Base-by-base conservation (phyloP, 2,329 filamentous ascomycete genomes). In the Aphanoascus verrucosus region DNA sequence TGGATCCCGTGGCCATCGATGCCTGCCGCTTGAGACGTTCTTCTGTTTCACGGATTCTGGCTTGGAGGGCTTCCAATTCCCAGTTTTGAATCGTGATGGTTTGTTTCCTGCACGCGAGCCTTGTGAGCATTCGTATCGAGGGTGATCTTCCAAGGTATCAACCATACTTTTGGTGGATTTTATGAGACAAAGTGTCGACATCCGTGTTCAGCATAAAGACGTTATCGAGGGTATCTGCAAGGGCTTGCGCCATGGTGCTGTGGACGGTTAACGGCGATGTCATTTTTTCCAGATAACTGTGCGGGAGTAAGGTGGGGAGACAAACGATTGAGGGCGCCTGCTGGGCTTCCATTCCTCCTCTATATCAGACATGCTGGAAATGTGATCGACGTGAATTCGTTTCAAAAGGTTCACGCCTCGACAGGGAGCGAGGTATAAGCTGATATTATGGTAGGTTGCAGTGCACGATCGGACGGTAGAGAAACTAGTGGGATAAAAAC, bases 131-230 rank as follows among this genome's bases (percentile, higher is more conserved):
- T 4, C 7, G 23, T 28, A 28, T 28, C 23, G 23, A 28, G 7
- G 3, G 23, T 28, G 23, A 28, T 28, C 23, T 28, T n/a, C n/a
- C 23, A 28, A 28, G 23, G 23, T 28, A 28, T 28, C 23, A 28
- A 32, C 51, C 83, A 65, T 75, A 96, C 90, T 90, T 91, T 69
- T 88, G 80, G 66, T 88, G 80, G 56, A 95, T 81, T 60, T 85
- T 81, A 67, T 84, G 77, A 64, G 86, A 81, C 35, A 94, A 77
- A 57, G 85, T 79, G 64, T 84, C 81, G 55, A 93, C 69, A 61
- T 84, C 84, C 69, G 83, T 85, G 62, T 93, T 87, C 65, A 96
- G 83, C 64, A 86, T 85, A 75, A 96, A 96, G 62, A 94, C 85
- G 67, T 88, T 85, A 75, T 91, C 86, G 57, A 96, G 77, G 67